phyloP scores from a whole-genome alignment of 129 eudicot genomes.

The Dittrichia graveolens region DNA sequence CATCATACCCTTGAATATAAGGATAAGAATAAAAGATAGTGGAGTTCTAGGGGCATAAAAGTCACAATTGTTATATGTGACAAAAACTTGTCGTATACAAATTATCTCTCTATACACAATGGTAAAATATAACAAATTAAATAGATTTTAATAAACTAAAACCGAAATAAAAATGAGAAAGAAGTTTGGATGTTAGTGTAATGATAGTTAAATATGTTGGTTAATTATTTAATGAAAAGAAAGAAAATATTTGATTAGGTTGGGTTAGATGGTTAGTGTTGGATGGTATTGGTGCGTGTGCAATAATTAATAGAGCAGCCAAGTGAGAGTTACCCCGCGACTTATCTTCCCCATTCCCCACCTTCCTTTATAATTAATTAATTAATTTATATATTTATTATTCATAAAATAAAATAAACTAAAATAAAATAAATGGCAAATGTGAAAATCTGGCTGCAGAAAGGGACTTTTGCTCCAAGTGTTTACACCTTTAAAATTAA shows the following conservation, averaged over 20 bases:
- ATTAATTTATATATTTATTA: background rate
- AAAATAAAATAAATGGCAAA: slow-evolving; percentile 6
- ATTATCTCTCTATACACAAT: too few relatives aligned
- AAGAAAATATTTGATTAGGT: background rate
- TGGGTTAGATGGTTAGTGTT: background rate
- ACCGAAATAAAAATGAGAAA: too few relatives aligned
- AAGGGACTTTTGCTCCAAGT: background rate
- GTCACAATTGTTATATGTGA: too few relatives aligned
- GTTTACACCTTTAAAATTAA: background rate
- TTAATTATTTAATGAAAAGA: background rate
- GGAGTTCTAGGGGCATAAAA: too few relatives aligned
- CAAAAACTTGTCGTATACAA: too few relatives aligned
- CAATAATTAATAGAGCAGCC: slow-evolving; percentile 2
- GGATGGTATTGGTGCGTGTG: background rate
- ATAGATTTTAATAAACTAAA: too few relatives aligned
- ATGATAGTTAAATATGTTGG: background rate
- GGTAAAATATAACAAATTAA: too few relatives aligned
- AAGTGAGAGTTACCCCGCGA: slow-evolving; percentile 9
- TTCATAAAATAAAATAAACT: background rate
- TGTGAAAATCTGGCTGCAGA: slow-evolving; percentile 18
- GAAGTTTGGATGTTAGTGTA: too few relatives aligned
- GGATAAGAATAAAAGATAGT: too few relatives aligned
- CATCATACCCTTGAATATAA: too few relatives aligned
- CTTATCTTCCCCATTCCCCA: background rate
- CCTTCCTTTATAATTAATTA: too few relatives aligned